These are phyloP conservation scores for Meyerozyma athensensis DNA, from an alignment of 1,139 yeast genomes.

Conservation along the genomic window DNA sequence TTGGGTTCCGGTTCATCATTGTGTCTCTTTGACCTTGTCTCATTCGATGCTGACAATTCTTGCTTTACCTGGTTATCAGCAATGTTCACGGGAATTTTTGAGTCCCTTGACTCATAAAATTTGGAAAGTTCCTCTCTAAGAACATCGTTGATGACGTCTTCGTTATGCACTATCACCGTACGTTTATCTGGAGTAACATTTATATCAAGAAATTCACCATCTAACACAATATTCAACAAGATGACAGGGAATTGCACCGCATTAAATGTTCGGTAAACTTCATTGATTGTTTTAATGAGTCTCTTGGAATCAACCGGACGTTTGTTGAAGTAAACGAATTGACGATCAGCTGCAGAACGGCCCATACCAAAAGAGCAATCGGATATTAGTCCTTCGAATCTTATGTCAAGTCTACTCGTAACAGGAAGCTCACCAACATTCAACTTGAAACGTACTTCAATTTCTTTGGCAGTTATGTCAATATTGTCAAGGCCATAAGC, in stretches of 20 bases:
- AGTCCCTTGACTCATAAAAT: slow-evolving; percentile 44
- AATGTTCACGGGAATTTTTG: slow-evolving; percentile 34
- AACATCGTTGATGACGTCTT: slow-evolving; percentile 49
- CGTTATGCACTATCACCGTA: slow-evolving; percentile 64
- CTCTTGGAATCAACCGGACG: slow-evolving; percentile 66
- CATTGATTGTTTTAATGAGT: slow-evolving; percentile 60
- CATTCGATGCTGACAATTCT: no score
- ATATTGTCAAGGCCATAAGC: slow-evolving; percentile 52
- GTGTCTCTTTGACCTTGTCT: no score
- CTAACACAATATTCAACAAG: slow-evolving; percentile 53
- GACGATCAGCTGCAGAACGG: slow-evolving; percentile 67
- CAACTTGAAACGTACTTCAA: slow-evolving; percentile 18
- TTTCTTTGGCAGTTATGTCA: slow-evolving; percentile 23
- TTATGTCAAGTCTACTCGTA: slow-evolving; percentile 16
- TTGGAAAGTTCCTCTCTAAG: slow-evolving; percentile 37
- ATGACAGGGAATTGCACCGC: slow-evolving; percentile 73
- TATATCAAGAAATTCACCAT: slow-evolving; percentile 58
- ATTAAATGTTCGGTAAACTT: slow-evolving; percentile 66
- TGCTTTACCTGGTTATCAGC: background rate
- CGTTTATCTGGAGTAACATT: slow-evolving; percentile 92
- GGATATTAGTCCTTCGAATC: slow-evolving; percentile 61
- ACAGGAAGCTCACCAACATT: slow-evolving; percentile 12
- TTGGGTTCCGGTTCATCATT: no score
- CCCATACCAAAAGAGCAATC: slow-evolving; percentile 70
- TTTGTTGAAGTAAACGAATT: slow-evolving; percentile 64